Evolutionary conservation across 495 filamentous ascomycete species (phyloP).

Genomic region (Trichoderma gamsii): DNA sequence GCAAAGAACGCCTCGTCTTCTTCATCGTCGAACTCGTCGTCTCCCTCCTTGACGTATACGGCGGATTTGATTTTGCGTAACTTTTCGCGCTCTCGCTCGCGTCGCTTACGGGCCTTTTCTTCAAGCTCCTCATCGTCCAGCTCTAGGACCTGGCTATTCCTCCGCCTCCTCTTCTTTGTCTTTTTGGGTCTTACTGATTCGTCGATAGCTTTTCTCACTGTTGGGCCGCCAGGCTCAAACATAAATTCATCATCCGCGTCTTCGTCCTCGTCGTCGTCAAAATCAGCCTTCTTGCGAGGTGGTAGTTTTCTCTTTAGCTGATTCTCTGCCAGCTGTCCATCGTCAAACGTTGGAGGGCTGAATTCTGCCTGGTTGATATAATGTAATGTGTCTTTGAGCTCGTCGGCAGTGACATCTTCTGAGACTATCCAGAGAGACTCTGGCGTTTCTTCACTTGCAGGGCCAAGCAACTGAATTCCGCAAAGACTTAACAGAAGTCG

Average conservation of each 20-base stretch:
- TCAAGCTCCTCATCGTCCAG: conserved; percentile 33
- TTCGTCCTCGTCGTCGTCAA: conserved; percentile 56
- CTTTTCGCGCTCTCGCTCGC: conserved; percentile 56
- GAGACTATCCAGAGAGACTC: conserved; percentile 79
- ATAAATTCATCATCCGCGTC: conserved; percentile 51
- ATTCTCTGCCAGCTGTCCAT: conserved; percentile 63
- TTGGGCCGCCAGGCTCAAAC: conserved; percentile 67
- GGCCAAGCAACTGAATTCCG: conserved; percentile 63
- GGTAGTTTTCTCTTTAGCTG: conserved; percentile 66
- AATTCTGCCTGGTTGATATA: conserved; percentile 67
- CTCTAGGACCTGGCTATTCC: conserved; percentile 40
- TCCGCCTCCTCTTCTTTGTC: conserved; percentile 37
- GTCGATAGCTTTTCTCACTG: conserved; percentile 43
- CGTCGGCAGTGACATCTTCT: conserved; percentile 51
- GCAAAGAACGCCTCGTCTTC: conserved; percentile 66
- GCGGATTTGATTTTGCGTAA: conserved; percentile 74
- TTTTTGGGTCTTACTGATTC: conserved; percentile 42
- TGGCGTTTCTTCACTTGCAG: conserved; percentile 56
- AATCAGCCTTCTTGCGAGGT: conserved; percentile 42
- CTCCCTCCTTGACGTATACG: conserved; percentile 69
- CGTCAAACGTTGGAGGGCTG: conserved; percentile 63
- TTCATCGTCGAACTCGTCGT: conserved; percentile 70
- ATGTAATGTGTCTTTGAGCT: conserved; percentile 53
- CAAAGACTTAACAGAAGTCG: conserved; percentile 76
- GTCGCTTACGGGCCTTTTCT: conserved; percentile 45